Conservation (phyloP, 352 stramenopile genomes). For the Phytopythium ostracodes region DNA sequence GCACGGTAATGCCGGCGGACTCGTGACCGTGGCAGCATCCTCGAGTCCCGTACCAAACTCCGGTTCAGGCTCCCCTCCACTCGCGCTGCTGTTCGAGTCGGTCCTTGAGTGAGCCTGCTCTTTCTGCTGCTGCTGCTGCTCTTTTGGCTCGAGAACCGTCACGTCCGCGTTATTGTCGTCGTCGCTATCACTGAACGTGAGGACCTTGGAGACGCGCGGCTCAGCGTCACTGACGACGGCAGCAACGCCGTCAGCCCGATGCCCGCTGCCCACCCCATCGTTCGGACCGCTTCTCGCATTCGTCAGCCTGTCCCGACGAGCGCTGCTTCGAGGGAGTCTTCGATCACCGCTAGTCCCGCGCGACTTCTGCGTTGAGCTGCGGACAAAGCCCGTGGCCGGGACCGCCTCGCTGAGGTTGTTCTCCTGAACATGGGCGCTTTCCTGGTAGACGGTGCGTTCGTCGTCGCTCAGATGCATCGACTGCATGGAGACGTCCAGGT, state of each 20-base stretch:
- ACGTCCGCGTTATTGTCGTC: slow-evolving; percentile 14
- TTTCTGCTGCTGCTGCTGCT: background rate
- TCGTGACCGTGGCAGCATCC: background rate
- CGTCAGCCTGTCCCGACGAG: background rate
- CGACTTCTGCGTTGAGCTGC: background rate
- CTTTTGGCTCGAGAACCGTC: background rate
- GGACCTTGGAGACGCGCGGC: slow-evolving; percentile 32
- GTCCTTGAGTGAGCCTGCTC: background rate
- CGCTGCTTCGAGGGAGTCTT: background rate
- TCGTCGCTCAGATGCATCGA: slow-evolving; percentile 66
- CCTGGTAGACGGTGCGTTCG: slow-evolving; percentile 15
- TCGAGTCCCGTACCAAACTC: slow-evolving; percentile 2
- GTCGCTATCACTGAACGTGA: slow-evolving; percentile 40
- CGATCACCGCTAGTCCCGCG: background rate
- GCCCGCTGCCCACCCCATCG: slow-evolving; percentile 4
- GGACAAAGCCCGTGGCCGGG: background rate
- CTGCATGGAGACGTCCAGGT: slow-evolving; percentile 69
- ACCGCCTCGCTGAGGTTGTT: slow-evolving; percentile 1
- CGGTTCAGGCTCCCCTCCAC: slow-evolving; percentile 3
- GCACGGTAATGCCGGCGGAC: background rate
- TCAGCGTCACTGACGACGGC: slow-evolving; percentile 19
- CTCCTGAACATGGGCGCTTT: slow-evolving; percentile 14
- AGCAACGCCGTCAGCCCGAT: slow-evolving; percentile 14
- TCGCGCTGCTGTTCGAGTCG: background rate
- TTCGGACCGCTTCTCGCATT: background rate